Base-by-base conservation (phyloP, 2,329 filamentous ascomycete genomes). In the Passalora sequoiae region DNA sequence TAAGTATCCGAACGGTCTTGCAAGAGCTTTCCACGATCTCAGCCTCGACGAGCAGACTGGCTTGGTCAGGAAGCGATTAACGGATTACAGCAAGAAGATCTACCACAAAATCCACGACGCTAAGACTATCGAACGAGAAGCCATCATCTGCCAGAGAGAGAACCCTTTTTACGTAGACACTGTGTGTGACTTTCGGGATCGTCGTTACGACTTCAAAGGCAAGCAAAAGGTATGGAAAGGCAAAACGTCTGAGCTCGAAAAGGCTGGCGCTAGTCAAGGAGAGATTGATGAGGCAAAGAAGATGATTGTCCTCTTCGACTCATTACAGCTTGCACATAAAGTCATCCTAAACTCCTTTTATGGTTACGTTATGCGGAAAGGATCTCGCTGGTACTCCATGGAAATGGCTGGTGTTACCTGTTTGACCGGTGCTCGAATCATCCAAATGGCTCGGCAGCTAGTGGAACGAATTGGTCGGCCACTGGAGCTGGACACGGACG, bases 291-390 rank as follows among this genome's bases (percentile, higher is more conserved):
- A 88, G 45, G 92, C 89, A 4, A 97, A 96, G 71, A 98, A 98
- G 73, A 98, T 98, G 94, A 92, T 96, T 43, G 76, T 97, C 36
- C 70, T 98, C 4, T 98, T 87, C 63, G 92, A 98, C 64, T 98
- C 92, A 0, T 73, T 98, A 45, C 94, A 98, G 65, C 74, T 98
- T 58, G 92, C 92, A 0, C 92, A 98, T 73, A 98, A 98, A 66
- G 92, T 98, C 70, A 98, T 98, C 75, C 66, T 98, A 43, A 98
- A 98, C 72, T 95, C 89, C 43, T 98, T 98, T 72, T 98, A 98
- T 57, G 92, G 92, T 51, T 98, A 98, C 63, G 92, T 97, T 64
- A 98, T 98, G 92, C 78, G 92, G 70, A 98, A 98, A 65, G 92
- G 92, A 24, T 98, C 92, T 27, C 81, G 92, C 43, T 98, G 92